Conservation (phyloP, 2,329 filamentous ascomycete genomes). For the Pseudogymnoascus sp. region DNA sequence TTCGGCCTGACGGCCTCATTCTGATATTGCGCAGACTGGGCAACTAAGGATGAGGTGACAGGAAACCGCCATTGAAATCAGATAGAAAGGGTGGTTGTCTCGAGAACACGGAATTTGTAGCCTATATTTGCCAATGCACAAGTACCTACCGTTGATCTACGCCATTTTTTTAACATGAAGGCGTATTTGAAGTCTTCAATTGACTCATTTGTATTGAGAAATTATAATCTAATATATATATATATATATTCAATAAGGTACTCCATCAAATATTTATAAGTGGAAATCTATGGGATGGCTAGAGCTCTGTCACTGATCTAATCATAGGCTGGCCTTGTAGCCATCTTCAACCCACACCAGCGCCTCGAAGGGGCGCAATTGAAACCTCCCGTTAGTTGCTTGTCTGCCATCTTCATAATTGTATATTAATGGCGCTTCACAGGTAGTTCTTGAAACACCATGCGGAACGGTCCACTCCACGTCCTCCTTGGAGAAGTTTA, state of each 20-base stretch:
- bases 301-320: not conserved
- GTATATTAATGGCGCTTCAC: not conserved
- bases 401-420: not conserved
- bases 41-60: not conserved
- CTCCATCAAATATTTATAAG: not conserved
- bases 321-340: not conserved
- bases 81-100: not conserved
- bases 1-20: not conserved
- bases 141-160: not conserved
- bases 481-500: conserved; percentile 22
- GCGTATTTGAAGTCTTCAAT: not conserved
- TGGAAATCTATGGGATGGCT: not conserved
- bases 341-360: not conserved
- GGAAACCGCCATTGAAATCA: not conserved
- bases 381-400: not conserved
- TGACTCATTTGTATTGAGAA: not conserved
- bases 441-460: not conserved
- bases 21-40: not conserved
- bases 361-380: not conserved
- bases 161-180: not conserved
- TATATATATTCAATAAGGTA: not conserved
- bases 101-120: not conserved
- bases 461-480: conserved; percentile 6
- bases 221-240: not conserved
- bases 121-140: not conserved